phyloP scores from a whole-genome alignment of 176 grass and related monocot genomes.

The Carex parvula region DNA sequence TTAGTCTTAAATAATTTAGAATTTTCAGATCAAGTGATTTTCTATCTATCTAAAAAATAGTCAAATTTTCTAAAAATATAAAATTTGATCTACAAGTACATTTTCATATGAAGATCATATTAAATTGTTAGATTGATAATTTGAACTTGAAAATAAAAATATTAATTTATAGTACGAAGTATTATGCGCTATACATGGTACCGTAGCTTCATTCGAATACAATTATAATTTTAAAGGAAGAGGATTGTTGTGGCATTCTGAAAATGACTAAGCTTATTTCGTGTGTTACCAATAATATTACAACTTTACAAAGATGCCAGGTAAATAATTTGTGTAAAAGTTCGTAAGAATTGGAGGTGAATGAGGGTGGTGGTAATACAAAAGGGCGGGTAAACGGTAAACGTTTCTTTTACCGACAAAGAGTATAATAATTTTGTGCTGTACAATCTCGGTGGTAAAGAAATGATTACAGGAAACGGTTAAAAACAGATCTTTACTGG shows the following conservation, averaged over 20 bases:
- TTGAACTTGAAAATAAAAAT: too few relatives aligned
- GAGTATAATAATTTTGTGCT: neutral
- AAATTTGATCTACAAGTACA: too few relatives aligned
- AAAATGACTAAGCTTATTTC: neutral
- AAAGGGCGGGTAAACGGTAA: constrained; percentile 21
- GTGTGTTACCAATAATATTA: neutral
- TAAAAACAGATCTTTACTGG: constrained; percentile 26
- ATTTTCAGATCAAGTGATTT: too few relatives aligned
- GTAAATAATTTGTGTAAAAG: neutral
- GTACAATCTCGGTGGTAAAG: constrained; percentile 13
- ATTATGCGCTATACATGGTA: too few relatives aligned
- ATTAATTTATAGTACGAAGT: too few relatives aligned
- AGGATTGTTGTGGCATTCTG: neutral
- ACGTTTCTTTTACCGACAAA: constrained; percentile 15
- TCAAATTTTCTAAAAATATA: too few relatives aligned
- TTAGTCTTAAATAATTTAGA: too few relatives aligned
- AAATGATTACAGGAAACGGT: constrained; percentile 25
- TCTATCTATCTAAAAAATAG: too few relatives aligned
- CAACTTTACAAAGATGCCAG: neutral
- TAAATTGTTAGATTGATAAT: too few relatives aligned
- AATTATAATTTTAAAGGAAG: neutral
- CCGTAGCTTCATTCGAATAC: too few relatives aligned
- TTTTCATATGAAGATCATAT: too few relatives aligned
- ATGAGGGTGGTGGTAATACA: neutral
- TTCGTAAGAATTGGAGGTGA: constrained; percentile 8